phyloP scores from a whole-genome alignment of 495 filamentous ascomycete species.

The Trichoderma virens region DNA sequence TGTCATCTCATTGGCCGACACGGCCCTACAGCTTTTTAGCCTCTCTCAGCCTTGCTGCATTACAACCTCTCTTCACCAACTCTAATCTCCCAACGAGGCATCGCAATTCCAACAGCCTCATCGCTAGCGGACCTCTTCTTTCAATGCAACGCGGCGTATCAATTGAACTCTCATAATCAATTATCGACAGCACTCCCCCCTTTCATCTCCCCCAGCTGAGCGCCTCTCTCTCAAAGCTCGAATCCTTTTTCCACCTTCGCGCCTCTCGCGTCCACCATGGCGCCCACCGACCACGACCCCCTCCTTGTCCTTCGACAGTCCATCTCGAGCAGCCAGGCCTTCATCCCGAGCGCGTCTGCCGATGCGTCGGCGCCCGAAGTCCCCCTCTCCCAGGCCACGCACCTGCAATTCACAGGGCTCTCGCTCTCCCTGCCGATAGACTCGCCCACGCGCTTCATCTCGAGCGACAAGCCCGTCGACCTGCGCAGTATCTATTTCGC shows the following conservation, averaged over 20 bases:
- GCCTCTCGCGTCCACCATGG: slow-evolving; percentile 25
- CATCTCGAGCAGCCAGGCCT: slow-evolving; percentile 57
- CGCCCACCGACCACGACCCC: slow-evolving; percentile 49
- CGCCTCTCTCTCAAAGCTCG: not conserved
- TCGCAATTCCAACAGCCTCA: not conserved
- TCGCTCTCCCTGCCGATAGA: slow-evolving; percentile 61
- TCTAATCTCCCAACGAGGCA: not conserved
- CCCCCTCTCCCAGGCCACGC: slow-evolving; percentile 64
- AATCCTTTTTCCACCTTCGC: slow-evolving; percentile 9
- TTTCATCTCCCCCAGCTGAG: not conserved
- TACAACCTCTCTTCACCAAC: not conserved
- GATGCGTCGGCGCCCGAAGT: slow-evolving; percentile 42
- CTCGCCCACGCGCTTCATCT: slow-evolving; percentile 74
- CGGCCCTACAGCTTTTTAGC: slow-evolving; percentile 1
- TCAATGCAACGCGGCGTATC: not conserved
- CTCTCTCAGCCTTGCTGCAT: slow-evolving; percentile 3
- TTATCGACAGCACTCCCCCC: not conserved
- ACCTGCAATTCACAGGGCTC: slow-evolving; percentile 68
- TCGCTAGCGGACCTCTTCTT: not conserved
- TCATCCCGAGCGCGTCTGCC: slow-evolving; percentile 60
- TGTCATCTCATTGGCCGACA: not conserved
- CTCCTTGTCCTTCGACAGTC: slow-evolving; percentile 72
- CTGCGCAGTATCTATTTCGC: slow-evolving; percentile 92
- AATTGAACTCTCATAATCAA: not conserved
- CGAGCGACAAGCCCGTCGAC: slow-evolving; percentile 63